Evolutionary conservation across 2,329 filamentous ascomycete species (phyloP), one percentile per base, ranked within the genome.

Genomic region (Calonectria naviculata): DNA sequence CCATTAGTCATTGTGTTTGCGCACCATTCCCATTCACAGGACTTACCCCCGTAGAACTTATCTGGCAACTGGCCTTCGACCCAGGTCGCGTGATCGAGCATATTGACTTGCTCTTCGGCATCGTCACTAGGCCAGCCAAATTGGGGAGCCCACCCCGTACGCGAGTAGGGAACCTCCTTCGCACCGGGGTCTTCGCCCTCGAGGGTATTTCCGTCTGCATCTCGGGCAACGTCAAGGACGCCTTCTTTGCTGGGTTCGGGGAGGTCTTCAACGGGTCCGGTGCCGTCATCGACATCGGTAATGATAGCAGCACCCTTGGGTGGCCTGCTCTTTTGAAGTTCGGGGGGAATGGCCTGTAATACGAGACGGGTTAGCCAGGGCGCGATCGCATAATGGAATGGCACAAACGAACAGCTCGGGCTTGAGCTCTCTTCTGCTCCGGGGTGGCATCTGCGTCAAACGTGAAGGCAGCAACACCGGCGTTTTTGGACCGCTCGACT

Each of bases 11-110:
- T 28, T 2, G 17, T n/a, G 52, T 44, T 49, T 15, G 44, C 44
- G n/a, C 15, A 44, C 49, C 31, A 8, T 24, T 17, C 46, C 8
- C 21, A 42, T 26, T n/a, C 21, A n/a, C 28, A 44, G 26, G 58
- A 77, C 88, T 77, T 84, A 94, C 93, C 94, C 81, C 97, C 97
- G 81, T 94, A 99, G 82, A 97, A 94, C 80, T 94, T 94, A 81
- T 98, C 95, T 47, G 96, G 91, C 41, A 99, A 84, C 82, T 92
- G 93, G 71, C 91, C 89, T 81, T 99, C 97, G 28, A 98, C 83
- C 86, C 93, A 94, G 1, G 95, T 98, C 78, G 95, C 91, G 81
- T 98, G 95, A 80, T 99, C 95, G 44, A 97, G 88, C 79, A 97
- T 82, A 71, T 91, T 95, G 69, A 93, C 92, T 15, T 87, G 88